Evolutionary conservation across 495 filamentous ascomycete species (phyloP), one percentile per base, ranked within the genome.

Genomic region (Xylaria grammica): DNA sequence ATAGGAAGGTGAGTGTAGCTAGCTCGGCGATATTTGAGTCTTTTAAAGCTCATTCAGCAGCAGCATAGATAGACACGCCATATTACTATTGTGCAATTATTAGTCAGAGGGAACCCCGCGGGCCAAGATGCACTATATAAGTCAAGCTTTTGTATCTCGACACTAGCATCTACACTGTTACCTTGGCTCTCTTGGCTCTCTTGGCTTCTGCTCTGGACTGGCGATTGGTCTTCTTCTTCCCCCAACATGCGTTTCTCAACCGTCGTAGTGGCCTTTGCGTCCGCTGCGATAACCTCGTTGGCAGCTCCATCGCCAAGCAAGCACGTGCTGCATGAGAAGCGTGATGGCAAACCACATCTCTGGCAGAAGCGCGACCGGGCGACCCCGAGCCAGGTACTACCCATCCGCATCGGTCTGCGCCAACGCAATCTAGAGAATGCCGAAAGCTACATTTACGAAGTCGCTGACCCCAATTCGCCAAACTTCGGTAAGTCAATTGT

Each of bases 381-480:
- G 0, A 57, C 65, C 50, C 69, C 64, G 0, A 55, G 44, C 4
- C 58, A 78, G 3, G 67, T 78, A 8, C 73, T 87, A 19, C 83
- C 84, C 1, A 79, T 88, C 26, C 78, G 84, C 48, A 86, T 88
- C 51, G 85, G 83, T 7, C 68, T 88, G 66, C 75, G 75, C 4
- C 85, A 88, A 69, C 75, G 75, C 29, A 87, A 87, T 50, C 55
- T 86, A 24, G 79, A 86, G 50, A 69, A 72, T 27, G 84, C 78
- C 0, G 81, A 86, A 63, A 82, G 83, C 15, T 80, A 83, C 34
- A 72, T 86, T 19, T 24, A 56, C 10, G 51, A 69, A 7, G 63
- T 65, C 22, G 45, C 72, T 4, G 65, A 74, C 71, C 56, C 75
- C 38, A 30, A 40, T 9, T 87, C 85, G 2, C 67, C 75, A 19